Base-by-base conservation (phyloP, 371 early-diverging fungal genomes). In the Apophysomyces ossiformis region DNA sequence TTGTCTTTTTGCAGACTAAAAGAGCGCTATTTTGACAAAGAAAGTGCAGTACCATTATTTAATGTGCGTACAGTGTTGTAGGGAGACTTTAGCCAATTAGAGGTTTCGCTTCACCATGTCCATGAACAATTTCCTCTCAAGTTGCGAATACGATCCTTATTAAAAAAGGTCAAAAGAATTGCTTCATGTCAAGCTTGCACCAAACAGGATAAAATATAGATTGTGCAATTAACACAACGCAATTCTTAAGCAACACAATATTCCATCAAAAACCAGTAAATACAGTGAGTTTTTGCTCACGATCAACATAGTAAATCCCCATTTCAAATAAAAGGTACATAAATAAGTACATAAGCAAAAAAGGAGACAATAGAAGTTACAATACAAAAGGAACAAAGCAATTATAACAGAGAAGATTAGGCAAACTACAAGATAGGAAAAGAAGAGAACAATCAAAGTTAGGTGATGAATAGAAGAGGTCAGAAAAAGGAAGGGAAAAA, bases 391-490 rank as follows among this genome's bases (percentile, higher is more conserved):
- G 54, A 41, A 21, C 54, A 50, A 21, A 50, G 21, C 54, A 50
- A 50, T 50, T 50, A 50, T 50, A 50, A 50, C 54, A 50, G 21
- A 50, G 54, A 16, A 50, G 54, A 50, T 50, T 50, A 50, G 21
- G 54, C 54, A 50, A 50, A 50, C 54, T 50, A 50, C 54, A 50
- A 50, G 21, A 50, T 50, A 50, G 18, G 54, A 26, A 26, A 21
- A 50, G 54, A 50, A 50, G 54, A 50, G 21, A 50, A 50, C 54
- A 11, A 50, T 50, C 54, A 50, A 50, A 21, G 21, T 21, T 50
- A 41, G 41, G n/a, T 21, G 21, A 21, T 21, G 21, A 50, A 21
- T 16, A 18, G 21, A 50, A 50, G 54, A 26, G 54, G 41, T 41
- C 11, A 8, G 13, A 21, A 21, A 50, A 50, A 18, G 9, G 21